phyloP scores from a whole-genome alignment of 306 rosid species.

The Gillenia trifoliata region DNA sequence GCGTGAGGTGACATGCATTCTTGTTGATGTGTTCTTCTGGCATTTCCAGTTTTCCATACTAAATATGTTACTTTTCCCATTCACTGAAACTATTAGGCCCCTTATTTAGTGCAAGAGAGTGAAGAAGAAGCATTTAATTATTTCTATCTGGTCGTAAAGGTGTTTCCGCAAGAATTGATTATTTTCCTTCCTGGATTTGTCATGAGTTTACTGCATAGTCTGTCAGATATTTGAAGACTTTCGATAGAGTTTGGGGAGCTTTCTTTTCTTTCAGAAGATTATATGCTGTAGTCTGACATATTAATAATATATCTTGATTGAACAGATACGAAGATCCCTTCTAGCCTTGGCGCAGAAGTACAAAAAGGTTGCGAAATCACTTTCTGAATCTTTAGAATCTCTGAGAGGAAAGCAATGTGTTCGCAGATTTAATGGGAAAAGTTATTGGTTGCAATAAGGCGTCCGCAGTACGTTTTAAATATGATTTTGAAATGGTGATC shows the following conservation, averaged over 20 bases:
- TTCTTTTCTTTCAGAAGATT: neutral
- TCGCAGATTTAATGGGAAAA: slow-evolving; percentile 57
- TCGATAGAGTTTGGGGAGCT: neutral
- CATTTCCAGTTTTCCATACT: too few species aligned
- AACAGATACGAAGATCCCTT: slow-evolving; percentile 71
- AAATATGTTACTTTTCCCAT: too few species aligned
- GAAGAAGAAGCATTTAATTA: too few species aligned
- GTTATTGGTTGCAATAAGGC: slow-evolving; percentile 57
- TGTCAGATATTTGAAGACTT: too few species aligned
- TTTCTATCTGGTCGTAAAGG: too few species aligned
- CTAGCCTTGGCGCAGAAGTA: slow-evolving; percentile 30
- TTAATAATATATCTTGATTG: neutral
- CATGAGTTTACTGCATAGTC: too few species aligned
- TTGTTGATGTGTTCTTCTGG: too few species aligned
- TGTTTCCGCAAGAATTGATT: too few species aligned
- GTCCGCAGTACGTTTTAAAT: slow-evolving; percentile 48
- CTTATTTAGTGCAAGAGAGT: too few species aligned
- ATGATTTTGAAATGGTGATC: neutral
- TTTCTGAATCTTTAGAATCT: slow-evolving; percentile 75
- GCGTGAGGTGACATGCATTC: too few species aligned
- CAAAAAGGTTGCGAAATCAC: slow-evolving; percentile 63
- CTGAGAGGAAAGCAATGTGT: slow-evolving; percentile 46
- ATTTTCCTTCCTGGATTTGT: neutral
- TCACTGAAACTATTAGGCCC: too few species aligned
- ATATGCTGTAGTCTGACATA: neutral